Percentiles rank a stretch among this genome's conserved stretches.
Conservation (phyloP, 2,329 filamentous ascomycete species). For the Penicillium hordei region DNA sequence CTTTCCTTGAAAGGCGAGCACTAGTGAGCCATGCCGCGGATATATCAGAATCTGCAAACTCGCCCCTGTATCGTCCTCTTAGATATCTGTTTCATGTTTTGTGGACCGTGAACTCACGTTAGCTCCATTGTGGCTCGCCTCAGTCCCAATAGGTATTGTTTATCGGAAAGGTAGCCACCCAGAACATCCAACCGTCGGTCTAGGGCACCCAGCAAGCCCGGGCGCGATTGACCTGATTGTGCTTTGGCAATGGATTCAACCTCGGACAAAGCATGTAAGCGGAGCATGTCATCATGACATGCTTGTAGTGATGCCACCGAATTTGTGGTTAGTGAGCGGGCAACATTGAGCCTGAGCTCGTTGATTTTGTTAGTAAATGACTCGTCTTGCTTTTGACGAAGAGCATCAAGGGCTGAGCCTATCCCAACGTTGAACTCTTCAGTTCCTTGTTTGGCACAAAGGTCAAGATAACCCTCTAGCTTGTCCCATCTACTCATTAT, state of each 20-base stretch:
- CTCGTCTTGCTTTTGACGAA: conserved; percentile 53
- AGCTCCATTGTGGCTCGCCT: conserved; percentile 85
- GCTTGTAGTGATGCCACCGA: conserved; percentile 77
- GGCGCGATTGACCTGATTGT: conserved; percentile 31
- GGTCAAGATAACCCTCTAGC: conserved; percentile 64
- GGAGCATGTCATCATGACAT: conserved; percentile 80
- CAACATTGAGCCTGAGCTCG: conserved; percentile 67
- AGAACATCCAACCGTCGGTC: conserved; percentile 81
- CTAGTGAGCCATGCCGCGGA: conserved; percentile 83
- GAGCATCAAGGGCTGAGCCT: conserved; percentile 64
- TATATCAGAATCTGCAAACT: conserved; percentile 70
- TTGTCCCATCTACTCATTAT: conserved; percentile 78
- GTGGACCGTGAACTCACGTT: conserved; percentile 37
- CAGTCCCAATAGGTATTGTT: conserved; percentile 87
- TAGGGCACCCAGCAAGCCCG: conserved; percentile 54
- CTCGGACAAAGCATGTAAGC: conserved; percentile 84
- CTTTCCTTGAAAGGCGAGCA: conserved; percentile 81
- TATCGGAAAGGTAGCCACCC: conserved; percentile 85
- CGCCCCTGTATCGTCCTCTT: conserved; percentile 38
- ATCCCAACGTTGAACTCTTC: conserved; percentile 81
- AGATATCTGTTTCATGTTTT: conserved; percentile 1
- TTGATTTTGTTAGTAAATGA: conserved; percentile 60
- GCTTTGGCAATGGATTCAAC: conserved; percentile 70
- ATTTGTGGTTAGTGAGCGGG: conserved; percentile 71
- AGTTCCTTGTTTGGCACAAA: conserved; percentile 37